Evolutionary conservation across 2,329 filamentous ascomycete species (phyloP), one percentile per base, ranked within the genome.

Genomic region (Parastagonospora avenae): DNA sequence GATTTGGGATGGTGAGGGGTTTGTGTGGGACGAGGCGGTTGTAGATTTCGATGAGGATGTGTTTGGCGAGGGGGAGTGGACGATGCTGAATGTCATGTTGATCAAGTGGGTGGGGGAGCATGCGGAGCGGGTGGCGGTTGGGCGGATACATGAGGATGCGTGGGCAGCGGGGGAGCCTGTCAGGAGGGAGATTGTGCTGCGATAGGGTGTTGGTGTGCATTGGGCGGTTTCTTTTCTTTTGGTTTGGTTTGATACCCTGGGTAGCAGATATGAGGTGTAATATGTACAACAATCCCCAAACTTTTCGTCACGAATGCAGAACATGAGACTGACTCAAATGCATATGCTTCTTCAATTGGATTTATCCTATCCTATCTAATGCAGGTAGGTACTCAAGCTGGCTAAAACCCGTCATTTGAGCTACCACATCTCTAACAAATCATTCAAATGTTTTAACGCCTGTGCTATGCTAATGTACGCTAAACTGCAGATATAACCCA

Each of bases 1-100:
- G 0, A 66, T 72, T 36, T 72, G 68, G 70, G 51, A 66, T 30
- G 59, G 58, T 1, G 51, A 56, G 27, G 46, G 51, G 0, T 72
- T 71, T 38, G 35, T 68, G 2, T 70, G 66, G 64, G 61, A 70
- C 11, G 42, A 66, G 29, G 53, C 63, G 15, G 52, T 71, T 30
- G 48, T 52, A 3, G 68, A 71, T 36, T 66, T 62, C 15, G 62
- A 70, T 27, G 64, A 64, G 2, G 47, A 50, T 7, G 38, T 55
- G 0, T 70, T 63, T 35, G 44, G 43, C 8, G n/a, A 43, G 9
- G 64, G 62, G 4, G 59, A 63, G 15, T 72, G 68, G 68, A 66
- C 62, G 32, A 62, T 71, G 67, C 48, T 69, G 5, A 72, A 71
- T 48, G 66, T 71, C 6, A 63, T 72, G 60, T 43, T 72, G 32